Evolutionary conservation across 495 filamentous ascomycete genomes (phyloP).

Genomic region (Penicillium canescens): DNA sequence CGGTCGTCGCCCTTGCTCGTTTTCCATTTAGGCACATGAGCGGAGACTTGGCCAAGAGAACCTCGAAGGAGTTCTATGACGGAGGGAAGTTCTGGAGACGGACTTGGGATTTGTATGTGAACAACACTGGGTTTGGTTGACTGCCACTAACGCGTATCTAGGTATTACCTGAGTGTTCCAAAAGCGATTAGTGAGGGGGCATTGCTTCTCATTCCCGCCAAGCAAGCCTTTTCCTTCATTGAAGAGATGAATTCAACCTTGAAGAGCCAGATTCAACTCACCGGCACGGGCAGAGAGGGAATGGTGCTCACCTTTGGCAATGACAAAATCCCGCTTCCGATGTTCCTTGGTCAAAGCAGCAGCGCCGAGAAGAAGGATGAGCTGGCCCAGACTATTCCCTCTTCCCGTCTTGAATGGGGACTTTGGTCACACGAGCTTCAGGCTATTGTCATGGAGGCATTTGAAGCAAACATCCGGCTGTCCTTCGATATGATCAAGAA

Average conservation of each 20-base stretch:
- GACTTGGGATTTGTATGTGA: conserved; percentile 74
- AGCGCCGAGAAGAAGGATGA: conserved; percentile 30
- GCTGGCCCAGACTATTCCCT: conserved; percentile 36
- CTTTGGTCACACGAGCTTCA: conserved; percentile 42
- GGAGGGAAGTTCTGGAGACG: conserved; percentile 55
- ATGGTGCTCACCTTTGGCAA: conserved; percentile 59
- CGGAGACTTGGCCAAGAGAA: conserved; percentile 40
- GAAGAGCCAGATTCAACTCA: conserved; percentile 48
- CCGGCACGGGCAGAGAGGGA: conserved; percentile 40
- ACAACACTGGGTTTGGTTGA: background rate
- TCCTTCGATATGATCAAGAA: background rate
- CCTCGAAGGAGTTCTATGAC: conserved; percentile 59
- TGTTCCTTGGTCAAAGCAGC: conserved; percentile 59
- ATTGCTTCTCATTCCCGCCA: conserved; percentile 62
- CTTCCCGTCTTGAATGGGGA: background rate
- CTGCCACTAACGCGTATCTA: conserved; percentile 24
- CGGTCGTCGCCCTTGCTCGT: conserved; percentile 56
- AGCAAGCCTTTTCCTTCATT: conserved; percentile 61
- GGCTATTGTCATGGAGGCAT: conserved; percentile 36
- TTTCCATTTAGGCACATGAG: conserved; percentile 63
- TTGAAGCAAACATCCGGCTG: conserved; percentile 45
- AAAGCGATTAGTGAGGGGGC: conserved; percentile 40
- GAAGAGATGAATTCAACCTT: conserved; percentile 57
- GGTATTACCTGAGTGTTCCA: conserved; percentile 67
- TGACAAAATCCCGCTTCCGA: conserved; percentile 58